These are phyloP conservation scores for Oxyria digyna DNA, from an alignment of 148 eudicot species.

Conservation along the genomic window DNA sequence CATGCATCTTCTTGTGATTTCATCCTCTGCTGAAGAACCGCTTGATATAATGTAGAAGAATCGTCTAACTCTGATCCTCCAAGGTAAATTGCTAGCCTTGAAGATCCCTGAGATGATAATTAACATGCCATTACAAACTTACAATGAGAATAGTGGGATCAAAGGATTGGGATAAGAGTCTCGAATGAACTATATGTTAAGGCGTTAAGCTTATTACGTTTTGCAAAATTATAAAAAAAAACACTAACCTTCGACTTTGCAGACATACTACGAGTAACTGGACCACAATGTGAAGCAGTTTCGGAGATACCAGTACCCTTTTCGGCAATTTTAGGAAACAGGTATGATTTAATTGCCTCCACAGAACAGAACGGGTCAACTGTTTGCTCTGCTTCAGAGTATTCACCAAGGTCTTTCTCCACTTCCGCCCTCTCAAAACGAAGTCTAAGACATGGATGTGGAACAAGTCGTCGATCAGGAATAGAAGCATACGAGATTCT, in stretches of 20 bases:
- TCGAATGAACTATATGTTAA: neutral
- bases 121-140: neutral
- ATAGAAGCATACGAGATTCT: slow-evolving; percentile 53
- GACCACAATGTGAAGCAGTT: too few relatives aligned
- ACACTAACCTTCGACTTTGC: slow-evolving; percentile 49
- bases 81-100: slow-evolving; percentile 48
- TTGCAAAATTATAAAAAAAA: slow-evolving; percentile 1
- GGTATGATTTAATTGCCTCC: slow-evolving; percentile 53
- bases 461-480: slow-evolving; percentile 37
- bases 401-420: slow-evolving; percentile 46
- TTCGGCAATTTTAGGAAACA: slow-evolving; percentile 42
- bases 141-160: neutral
- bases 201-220: too few relatives aligned
- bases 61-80: slow-evolving; percentile 49
- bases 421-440: slow-evolving; percentile 55
- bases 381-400: slow-evolving; percentile 34
- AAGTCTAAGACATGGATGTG: slow-evolving; percentile 57
- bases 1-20: slow-evolving; percentile 26
- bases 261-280: too few relatives aligned
- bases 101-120: slow-evolving; percentile 28
- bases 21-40: slow-evolving; percentile 33
- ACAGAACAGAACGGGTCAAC: slow-evolving; percentile 80
- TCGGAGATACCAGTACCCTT: slow-evolving; percentile 16
- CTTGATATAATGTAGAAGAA: slow-evolving; percentile 58
- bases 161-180: too few relatives aligned